Evolutionary conservation across 345 rosid genomes (phyloP).

Genomic region (Pseudoturritis turrita): DNA sequence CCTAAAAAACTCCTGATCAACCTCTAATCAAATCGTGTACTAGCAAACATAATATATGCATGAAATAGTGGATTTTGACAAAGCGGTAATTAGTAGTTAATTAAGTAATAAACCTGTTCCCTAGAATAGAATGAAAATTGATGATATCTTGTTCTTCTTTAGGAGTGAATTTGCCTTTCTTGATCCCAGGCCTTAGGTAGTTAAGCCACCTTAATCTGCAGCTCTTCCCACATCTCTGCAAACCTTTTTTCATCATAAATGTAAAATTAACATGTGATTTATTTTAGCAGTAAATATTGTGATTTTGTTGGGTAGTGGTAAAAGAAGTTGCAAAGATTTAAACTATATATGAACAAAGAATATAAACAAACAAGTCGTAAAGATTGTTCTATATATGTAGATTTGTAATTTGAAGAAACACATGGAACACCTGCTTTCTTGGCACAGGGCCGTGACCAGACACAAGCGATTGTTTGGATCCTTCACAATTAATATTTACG

Average conservation of each 20-base stretch:
- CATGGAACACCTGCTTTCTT: neutral
- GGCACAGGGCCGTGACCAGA: too few species aligned
- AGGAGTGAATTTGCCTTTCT: constrained; percentile 20
- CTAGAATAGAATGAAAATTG: neutral
- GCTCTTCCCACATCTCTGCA: constrained; percentile 26
- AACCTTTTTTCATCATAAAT: constrained; percentile 3
- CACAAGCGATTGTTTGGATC: too few species aligned
- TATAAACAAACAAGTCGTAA: too few species aligned
- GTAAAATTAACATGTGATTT: neutral
- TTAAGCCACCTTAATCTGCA: constrained; percentile 31
- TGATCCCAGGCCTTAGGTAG: constrained; percentile 25
- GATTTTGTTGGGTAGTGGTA: too few species aligned
- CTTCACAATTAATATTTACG: neutral
- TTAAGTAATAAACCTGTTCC: constrained; percentile 9
- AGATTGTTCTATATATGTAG: neutral
- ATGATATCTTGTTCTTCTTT: constrained; percentile 8
- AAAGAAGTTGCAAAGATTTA: neutral
- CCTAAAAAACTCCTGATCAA: too few species aligned
- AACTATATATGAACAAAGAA: neutral
- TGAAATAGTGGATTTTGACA: neutral
- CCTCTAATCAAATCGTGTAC: too few species aligned
- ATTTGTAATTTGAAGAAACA: too few species aligned
- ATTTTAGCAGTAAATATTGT: too few species aligned
- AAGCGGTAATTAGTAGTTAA: neutral
- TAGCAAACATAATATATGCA: too few species aligned